Evolutionary conservation across 2,329 filamentous ascomycete species (phyloP), one percentile per base, ranked within the genome.

Genomic region (Aspergillus luchuensis): DNA sequence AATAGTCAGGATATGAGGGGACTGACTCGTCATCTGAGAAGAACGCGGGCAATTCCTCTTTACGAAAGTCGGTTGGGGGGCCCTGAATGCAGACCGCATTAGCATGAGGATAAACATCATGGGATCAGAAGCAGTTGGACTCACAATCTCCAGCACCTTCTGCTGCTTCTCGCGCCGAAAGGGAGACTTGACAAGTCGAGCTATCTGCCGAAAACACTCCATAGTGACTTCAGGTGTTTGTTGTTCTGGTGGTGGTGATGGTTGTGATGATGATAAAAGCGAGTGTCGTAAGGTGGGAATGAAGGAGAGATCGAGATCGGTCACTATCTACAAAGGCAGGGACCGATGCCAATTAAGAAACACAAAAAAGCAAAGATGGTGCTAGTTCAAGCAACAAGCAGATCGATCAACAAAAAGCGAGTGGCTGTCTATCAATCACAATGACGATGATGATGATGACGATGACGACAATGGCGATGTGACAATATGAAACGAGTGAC

Each of bases 31-130:
- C 72, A 67, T 77, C 75, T 50, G 70, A 71, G 64, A 78, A 74
- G 60, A 70, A 74, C n/a, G 75, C 65, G 50, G 74, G 73, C 60
- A 76, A 62, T 60, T 79, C 72, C 66, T 79, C 76, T 57, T 77
- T 78, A 39, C 77, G 72, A 60, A 80, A 80, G 66, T 80, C 72
- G 25, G 74, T 80, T 36, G 78, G 78, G 49, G 67, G 71, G 19
- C 78, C 76, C 78, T 80, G 51, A 13, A 10, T 15, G 33, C 33
- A 36, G 1, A 36, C 33, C 4, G 8, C 11, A n/a, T 56, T 51
- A 50, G 38, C 17, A 41, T 17, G 5, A 13, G 33, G 43, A 8
- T 4, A 21, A 8, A 23, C 33, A 36, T 13, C 33, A 15, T 13
- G 38, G 50, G 8, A 30, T 25, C 45, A 5, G 7, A 28, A 28